phyloP scores from a whole-genome alignment of 305 asterid genomes.

The Stenogyne calaminthoides region DNA sequence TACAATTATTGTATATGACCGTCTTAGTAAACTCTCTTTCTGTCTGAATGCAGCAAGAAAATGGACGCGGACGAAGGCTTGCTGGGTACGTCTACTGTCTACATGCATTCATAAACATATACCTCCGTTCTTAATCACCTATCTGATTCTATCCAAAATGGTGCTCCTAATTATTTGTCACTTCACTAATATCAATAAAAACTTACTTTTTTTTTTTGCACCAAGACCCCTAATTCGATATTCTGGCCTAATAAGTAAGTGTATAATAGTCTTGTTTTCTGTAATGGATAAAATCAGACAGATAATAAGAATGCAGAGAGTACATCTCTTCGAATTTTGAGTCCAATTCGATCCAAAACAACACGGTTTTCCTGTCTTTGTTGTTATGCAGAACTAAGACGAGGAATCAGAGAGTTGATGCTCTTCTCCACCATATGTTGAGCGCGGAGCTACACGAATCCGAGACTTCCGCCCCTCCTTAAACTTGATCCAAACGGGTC shows the following conservation, averaged over 20 bases:
- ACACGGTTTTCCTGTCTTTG: constrained; percentile 8
- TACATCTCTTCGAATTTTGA: background rate
- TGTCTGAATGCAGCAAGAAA: constrained; percentile 48
- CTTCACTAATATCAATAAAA: no score
- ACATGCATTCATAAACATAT: constrained; percentile 17
- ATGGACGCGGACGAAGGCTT: constrained; percentile 44
- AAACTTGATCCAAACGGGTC: constrained; percentile 16
- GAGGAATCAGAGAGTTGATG: constrained; percentile 82
- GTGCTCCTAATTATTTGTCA: no score
- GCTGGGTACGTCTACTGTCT: constrained; percentile 56
- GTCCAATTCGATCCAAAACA: constrained; percentile 12
- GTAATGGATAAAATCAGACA: no score
- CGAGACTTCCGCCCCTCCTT: constrained; percentile 42
- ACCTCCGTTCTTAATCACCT: no score
- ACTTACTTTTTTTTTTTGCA: no score
- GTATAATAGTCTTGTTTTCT: no score
- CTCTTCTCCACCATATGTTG: constrained; percentile 95
- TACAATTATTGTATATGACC: background rate
- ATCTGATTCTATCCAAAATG: no score
- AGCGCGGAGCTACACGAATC: constrained; percentile 67
- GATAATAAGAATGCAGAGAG: no score
- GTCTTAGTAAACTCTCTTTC: constrained; percentile 7
- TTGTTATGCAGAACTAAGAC: constrained; percentile 62
- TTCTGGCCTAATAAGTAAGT: no score
- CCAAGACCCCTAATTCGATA: no score